These are phyloP conservation scores for Entomortierella parvispora DNA, from an alignment of 192 early-diverging fungal species.

Conservation along the genomic window DNA sequence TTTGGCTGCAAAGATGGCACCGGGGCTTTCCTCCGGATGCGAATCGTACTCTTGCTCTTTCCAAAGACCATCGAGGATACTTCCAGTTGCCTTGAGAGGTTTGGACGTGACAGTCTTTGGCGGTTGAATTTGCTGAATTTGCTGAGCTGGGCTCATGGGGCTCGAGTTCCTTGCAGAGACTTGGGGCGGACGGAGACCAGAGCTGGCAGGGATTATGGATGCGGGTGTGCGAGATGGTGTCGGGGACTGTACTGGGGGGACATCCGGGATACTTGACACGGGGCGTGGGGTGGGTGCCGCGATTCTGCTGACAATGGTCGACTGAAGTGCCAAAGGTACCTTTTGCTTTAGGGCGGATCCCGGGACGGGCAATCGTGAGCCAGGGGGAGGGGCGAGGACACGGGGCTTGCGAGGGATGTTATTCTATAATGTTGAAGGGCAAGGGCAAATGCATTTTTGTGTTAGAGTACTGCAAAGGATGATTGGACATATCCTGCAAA, in stretches of 20 bases:
- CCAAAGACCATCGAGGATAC: constrained; percentile 41
- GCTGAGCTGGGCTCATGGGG: neutral
- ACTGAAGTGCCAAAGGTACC: constrained; percentile 23
- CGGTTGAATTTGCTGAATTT: neutral
- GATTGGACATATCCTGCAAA: neutral
- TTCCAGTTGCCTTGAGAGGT: constrained; percentile 2
- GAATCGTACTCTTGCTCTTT: constrained; percentile 25
- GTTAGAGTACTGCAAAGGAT: too few species aligned
- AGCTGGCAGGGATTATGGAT: too few species aligned
- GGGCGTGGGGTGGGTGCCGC: constrained; percentile 3
- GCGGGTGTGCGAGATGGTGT: neutral
- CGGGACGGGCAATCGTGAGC: constrained; percentile 36
- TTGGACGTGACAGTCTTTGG: constrained; percentile 1
- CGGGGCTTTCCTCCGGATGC: constrained; percentile 34
- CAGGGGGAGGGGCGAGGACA: constrained; percentile 35
- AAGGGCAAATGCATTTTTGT: too few species aligned
- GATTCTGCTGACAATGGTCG: constrained; percentile 17
- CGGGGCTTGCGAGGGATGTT: constrained; percentile 48
- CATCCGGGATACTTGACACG: neutral
- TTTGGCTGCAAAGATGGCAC: constrained; percentile 35
- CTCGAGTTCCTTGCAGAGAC: constrained; percentile 6
- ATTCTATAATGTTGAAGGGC: constrained; percentile 31
- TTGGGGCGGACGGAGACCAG: constrained; percentile 28
- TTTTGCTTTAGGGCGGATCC: constrained; percentile 15
- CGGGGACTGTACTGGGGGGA: neutral